Conservation (phyloP, 2,329 filamentous ascomycete genomes). For the Orbilia blumenaviensis region DNA sequence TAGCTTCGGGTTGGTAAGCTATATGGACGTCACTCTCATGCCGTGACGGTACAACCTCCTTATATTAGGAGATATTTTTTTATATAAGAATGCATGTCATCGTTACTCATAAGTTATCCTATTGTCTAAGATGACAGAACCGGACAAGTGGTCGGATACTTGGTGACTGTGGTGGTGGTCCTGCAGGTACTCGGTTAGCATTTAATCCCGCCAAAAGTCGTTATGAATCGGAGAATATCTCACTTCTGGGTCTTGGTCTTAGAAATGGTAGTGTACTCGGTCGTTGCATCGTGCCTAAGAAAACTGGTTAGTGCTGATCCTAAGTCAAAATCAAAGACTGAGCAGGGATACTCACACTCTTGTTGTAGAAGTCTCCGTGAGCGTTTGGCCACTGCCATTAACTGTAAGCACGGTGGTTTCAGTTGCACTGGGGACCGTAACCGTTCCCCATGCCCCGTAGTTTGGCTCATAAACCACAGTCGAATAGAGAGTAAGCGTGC, state of each 20-base stretch:
- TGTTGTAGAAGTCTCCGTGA: slow-evolving; percentile 11
- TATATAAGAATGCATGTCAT: not conserved
- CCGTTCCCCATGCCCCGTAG: slow-evolving; percentile 10
- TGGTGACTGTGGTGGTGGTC: slow-evolving; percentile 28
- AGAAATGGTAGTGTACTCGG: slow-evolving; percentile 8
- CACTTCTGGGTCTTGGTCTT: slow-evolving; percentile 28
- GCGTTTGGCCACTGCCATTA: slow-evolving; percentile 3
- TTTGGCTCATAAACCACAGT: slow-evolving; percentile 21
- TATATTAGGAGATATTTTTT: no score
- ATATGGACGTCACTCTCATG: not conserved
- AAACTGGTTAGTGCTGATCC: not conserved
- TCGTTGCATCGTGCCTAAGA: slow-evolving; percentile 33
- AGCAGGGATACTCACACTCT: slow-evolving; percentile 10
- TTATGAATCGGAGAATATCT: not conserved
- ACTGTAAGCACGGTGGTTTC: slow-evolving; percentile 16
- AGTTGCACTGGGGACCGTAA: not conserved
- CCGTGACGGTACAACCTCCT: not conserved
- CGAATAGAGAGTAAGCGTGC: slow-evolving; percentile 14
- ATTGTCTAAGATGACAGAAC: not conserved
- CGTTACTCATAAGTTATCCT: not conserved
- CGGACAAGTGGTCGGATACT: slow-evolving; percentile 17
- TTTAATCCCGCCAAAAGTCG: not conserved
- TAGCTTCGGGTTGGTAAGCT: no score
- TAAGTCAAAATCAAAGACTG: not conserved
- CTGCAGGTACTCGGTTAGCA: not conserved